Evolutionary conservation across 768 basidiomycete genomes (phyloP).

Genomic region (Naganishia antarctica): DNA sequence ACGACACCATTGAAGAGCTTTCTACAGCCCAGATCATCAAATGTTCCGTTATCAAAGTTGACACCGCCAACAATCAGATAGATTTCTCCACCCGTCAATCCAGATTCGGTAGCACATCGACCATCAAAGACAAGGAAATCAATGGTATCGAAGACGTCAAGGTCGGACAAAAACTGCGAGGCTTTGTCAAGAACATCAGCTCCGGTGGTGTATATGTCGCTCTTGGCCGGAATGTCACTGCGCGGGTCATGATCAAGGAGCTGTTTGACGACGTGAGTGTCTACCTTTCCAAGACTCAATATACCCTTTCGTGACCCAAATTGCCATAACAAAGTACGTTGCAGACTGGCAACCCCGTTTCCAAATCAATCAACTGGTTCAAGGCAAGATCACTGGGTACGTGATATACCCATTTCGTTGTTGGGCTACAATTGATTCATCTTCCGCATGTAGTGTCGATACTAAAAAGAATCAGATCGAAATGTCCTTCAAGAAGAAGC

Average conservation of each 20-base stretch:
- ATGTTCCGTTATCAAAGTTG: conserved; percentile 66
- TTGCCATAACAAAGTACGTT: conserved; percentile 62
- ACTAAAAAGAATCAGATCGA: conserved; percentile 72
- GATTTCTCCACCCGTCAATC: conserved; percentile 77
- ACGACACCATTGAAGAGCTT: conserved; percentile 54
- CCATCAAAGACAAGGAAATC: conserved; percentile 67
- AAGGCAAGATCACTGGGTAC: conserved; percentile 62
- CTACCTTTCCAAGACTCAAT: conserved; percentile 37
- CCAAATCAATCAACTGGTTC: conserved; percentile 72
- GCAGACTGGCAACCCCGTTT: conserved; percentile 93
- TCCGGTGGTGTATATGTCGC: conserved; percentile 86
- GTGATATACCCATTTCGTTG: conserved; percentile 27
- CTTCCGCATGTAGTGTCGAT: conserved; percentile 59
- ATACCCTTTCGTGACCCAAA: conserved; percentile 25
- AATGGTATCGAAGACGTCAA: conserved; percentile 60
- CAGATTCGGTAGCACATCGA: conserved; percentile 52
- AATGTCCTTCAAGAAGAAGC: conserved; percentile 66
- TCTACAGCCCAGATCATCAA: conserved; percentile 57
- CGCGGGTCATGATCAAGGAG: conserved; percentile 86
- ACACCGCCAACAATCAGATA: conserved; percentile 63
- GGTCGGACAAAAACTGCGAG: conserved; percentile 70
- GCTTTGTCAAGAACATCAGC: conserved; percentile 76
- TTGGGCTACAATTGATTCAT: not conserved
- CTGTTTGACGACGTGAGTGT: conserved; percentile 67
- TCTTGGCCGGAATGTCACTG: conserved; percentile 76